Conservation (phyloP, 1,284 basidiomycete species). For the Boletellus deceptivus region DNA sequence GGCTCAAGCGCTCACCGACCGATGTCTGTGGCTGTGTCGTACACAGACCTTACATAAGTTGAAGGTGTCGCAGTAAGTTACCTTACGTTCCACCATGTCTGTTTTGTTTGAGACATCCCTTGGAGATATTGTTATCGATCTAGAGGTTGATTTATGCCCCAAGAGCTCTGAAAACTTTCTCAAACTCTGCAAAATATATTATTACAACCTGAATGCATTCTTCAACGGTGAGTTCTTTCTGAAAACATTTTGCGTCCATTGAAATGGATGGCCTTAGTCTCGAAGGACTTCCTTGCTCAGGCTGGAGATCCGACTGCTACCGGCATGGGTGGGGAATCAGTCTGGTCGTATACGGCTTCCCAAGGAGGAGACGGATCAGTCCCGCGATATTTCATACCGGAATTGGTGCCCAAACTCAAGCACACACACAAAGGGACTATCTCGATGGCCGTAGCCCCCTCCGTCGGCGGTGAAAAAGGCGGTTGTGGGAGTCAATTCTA, state of each 20-base stretch:
- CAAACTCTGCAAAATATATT: constrained; percentile 95
- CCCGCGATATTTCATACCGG: constrained; percentile 81
- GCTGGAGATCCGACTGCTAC: constrained; percentile 93
- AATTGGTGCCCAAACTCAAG: constrained; percentile 79
- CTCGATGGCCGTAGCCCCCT: constrained; percentile 90
- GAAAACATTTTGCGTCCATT: constrained; percentile 5
- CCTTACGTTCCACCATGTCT: constrained; percentile 62
- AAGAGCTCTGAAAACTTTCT: constrained; percentile 93
- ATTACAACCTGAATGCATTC: constrained; percentile 95
- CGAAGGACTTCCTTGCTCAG: constrained; percentile 96
- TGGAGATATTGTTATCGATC: constrained; percentile 94
- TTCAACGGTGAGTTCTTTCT: constrained; percentile 77
- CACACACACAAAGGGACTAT: constrained; percentile 88
- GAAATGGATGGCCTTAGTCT: constrained; percentile 48
- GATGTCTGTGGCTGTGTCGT: constrained; percentile 1
- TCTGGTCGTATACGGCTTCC: constrained; percentile 71
- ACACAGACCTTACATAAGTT: no score
- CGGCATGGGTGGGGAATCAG: constrained; percentile 88
- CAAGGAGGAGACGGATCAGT: constrained; percentile 40
- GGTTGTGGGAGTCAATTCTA: constrained; percentile 97
- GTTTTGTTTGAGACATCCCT: constrained; percentile 95
- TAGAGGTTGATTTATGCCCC: constrained; percentile 90
- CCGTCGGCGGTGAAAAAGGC: constrained; percentile 62
- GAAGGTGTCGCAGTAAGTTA: no score
- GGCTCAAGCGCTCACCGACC: no score